Conservation (phyloP, 768 basidiomycete genomes). For the Peribolospora baueri region DNA sequence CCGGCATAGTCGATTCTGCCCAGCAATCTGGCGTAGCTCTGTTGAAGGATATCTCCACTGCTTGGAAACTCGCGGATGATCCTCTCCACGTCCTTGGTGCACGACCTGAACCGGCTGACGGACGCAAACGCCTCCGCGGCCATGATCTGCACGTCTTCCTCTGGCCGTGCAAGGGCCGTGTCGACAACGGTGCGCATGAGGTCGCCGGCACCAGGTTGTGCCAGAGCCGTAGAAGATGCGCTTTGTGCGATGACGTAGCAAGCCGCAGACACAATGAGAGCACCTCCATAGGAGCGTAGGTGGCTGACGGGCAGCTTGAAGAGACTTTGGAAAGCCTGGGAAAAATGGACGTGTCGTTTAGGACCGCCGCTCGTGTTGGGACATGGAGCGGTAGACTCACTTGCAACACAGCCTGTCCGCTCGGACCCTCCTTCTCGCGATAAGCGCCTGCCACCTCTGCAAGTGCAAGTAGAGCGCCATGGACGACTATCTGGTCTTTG, state of each 20-base stretch:
- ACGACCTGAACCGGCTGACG: background rate
- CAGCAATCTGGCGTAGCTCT: slow-evolving; percentile 45
- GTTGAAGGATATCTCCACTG: slow-evolving; percentile 34
- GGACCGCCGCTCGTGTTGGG: too few relatives aligned
- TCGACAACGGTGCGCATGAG: background rate
- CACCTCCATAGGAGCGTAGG: background rate
- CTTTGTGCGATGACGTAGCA: background rate
- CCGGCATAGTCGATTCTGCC: slow-evolving; percentile 38
- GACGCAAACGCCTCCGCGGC: slow-evolving; percentile 1
- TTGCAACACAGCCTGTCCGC: too few relatives aligned
- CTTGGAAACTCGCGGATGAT: slow-evolving; percentile 28
- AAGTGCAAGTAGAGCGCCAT: slow-evolving; percentile 55
- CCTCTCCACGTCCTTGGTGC: background rate
- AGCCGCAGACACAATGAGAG: slow-evolving; percentile 2
- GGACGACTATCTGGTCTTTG: slow-evolving; percentile 47
- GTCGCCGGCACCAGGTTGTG: background rate
- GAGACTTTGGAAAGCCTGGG: too few relatives aligned
- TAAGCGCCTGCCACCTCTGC: slow-evolving; percentile 41
- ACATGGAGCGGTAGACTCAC: too few relatives aligned
- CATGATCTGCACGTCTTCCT: background rate
- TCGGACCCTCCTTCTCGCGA: too few relatives aligned
- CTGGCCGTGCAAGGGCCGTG: background rate
- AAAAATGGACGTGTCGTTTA: too few relatives aligned
- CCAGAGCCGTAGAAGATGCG: background rate
- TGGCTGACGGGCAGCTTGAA: too few relatives aligned